Conservation (phyloP, 1,284 basidiomycete species). For the Cutaneotrichosporon cavernicola region DNA sequence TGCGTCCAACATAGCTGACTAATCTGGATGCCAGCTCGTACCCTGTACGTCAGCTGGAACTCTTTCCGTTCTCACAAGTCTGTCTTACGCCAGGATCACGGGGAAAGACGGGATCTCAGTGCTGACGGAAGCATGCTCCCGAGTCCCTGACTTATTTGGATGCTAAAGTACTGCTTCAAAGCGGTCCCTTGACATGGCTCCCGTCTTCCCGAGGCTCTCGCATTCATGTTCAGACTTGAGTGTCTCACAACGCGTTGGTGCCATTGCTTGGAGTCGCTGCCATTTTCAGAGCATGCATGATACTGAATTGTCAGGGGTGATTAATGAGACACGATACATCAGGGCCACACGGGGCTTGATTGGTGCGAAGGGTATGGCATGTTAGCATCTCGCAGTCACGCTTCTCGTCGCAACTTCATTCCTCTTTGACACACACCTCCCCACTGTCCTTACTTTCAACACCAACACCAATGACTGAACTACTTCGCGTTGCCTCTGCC, state of each 20-base stretch:
- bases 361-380: too few relatives aligned
- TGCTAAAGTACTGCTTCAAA: background rate
- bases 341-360: background rate
- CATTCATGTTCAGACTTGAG: background rate
- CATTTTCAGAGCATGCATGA: constrained; percentile 1
- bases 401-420: background rate
- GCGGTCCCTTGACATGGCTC: background rate
- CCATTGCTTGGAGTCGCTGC: background rate
- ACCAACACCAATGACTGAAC: background rate
- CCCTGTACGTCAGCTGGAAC: too few relatives aligned
- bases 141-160: background rate
- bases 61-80: too few relatives aligned
- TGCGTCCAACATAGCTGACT: too few relatives aligned
- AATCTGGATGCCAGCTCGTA: too few relatives aligned
- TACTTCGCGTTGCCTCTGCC: background rate
- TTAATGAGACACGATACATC: background rate
- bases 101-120: too few relatives aligned
- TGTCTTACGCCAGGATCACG: too few relatives aligned
- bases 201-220: background rate
- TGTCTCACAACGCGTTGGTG: background rate
- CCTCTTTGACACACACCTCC: background rate
- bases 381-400: too few relatives aligned
- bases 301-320: background rate
- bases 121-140: background rate
- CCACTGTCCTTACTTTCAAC: background rate